Evolutionary conservation across 2,329 filamentous ascomycete species (phyloP), one percentile per base, ranked within the genome.

Genomic region (Pseudocercospora ulei): DNA sequence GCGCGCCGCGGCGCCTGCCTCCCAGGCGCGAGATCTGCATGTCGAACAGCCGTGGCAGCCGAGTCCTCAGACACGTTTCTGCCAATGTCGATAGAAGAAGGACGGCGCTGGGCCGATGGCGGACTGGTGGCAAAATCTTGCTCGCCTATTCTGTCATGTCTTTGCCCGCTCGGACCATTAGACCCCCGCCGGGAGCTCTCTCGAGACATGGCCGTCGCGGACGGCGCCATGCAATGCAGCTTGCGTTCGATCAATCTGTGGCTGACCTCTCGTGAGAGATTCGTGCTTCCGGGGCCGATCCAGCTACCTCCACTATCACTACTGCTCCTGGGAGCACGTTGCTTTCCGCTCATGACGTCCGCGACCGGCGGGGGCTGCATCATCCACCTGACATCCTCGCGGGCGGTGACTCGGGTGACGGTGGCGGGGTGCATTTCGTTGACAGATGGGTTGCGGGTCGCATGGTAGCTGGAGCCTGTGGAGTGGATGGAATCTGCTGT

Each of bases 311-410:
- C 67, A 22, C 70, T 67, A 31, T 49, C 50, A 55, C 76, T 82
- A 22, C 67, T 67, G 48, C 74, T 79, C 38, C 78, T 35, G 19
- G 34, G 67, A 12, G 80, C 77, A 18, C 76, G 75, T 22, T 82
- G 75, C 59, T 87, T 90, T 49, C 86, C 87, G 48, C 81, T 82
- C 87, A 95, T 95, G 43, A 94, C 71, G 59, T 80, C 86, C 40
- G 87, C 85, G 20, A 80, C 75, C n/a, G 87, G 87, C 1, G 86
- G 85, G 2, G 87, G 87, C 56, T 93, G 84, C 35, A 93, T 67
- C 86, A 95, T 94, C 87, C 87, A 95, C 55, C 72, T 73, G 38
- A 82, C 80, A 43, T 82, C 84, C 38, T 77, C 76, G 11, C 46
- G 41, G 7, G 49, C 48, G 12, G 44, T 34, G 19, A 58, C 49